Evolutionary conservation across 1,284 basidiomycete genomes (phyloP), one percentile per base, ranked within the genome.

Genomic region (Lignosus rhinocerotis): DNA sequence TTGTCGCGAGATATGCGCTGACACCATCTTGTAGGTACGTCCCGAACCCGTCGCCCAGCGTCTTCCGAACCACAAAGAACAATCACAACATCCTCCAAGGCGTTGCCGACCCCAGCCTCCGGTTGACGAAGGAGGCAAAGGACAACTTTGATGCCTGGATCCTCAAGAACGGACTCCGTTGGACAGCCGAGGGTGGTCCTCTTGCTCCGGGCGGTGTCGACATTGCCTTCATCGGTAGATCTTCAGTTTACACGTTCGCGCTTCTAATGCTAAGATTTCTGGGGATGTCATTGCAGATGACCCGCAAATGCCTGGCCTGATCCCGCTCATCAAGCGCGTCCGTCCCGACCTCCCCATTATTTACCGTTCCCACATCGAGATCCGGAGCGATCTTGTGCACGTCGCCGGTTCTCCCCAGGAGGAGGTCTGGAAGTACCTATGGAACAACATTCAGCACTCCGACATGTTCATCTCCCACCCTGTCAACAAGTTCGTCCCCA

Each of bases 61-160:
- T 94, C 38, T 94, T 94, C 82, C 84, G 92, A 63, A 93, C 90
- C 60, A 94, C 92, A 61, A 94, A 94, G 81, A 91, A 93, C 87
- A 94, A 93, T 78, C 90, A 92, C 82, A 92, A 92, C 74, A 91
- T 91, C 72, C 77, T 93, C 17, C 90, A 92, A 82, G 93, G 93
- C 58, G 93, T 95, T 44, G 88, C 92, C 3, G 75, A 85, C 14
- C 85, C 88, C 14, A 83, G 82, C 60, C 80, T 92, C 36, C 88
- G 91, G 58, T 80, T 94, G 44, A 88, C 85, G 1, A 79, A 88
- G 63, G 85, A 87, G 55, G 84, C 87, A 50, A 90, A 92, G 75
- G 85, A 85, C 59, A 81, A 83, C 68, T 94, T 94, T 67, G 89
- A 91, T 66, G 83, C 86, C n/a, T 94, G 93, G 93, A 93, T 92